These are phyloP conservation scores for Cymbopogon citratus DNA, from an alignment of 176 grass and related monocot species.

Conservation along the genomic window DNA sequence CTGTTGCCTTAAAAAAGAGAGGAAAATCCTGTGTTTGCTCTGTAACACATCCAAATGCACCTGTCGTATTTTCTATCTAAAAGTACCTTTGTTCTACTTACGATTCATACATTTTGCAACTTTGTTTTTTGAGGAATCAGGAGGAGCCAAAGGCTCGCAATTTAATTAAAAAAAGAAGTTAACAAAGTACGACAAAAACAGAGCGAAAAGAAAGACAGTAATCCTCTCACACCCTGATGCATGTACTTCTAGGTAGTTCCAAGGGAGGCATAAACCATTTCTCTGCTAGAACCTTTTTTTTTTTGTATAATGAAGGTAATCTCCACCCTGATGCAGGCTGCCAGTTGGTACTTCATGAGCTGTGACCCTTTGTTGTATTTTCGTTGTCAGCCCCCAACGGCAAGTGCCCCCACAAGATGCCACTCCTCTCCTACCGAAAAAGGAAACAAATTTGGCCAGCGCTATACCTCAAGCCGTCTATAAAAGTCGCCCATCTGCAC, in stretches of 20 bases:
- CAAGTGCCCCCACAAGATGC: slow-evolving; percentile 3
- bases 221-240: too few relatives aligned
- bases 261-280: neutral
- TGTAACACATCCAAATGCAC: neutral
- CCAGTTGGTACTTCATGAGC: neutral
- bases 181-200: too few relatives aligned
- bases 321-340: neutral
- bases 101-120: neutral
- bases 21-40: neutral
- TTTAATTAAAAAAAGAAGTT: too few relatives aligned
- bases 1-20: too few relatives aligned
- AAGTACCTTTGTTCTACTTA: neutral
- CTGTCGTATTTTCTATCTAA: neutral
- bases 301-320: neutral
- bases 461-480: slow-evolving; percentile 16
- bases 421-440: slow-evolving; percentile 21
- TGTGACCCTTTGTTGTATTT: neutral
- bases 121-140: too few relatives aligned
- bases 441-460: slow-evolving; percentile 38
- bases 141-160: too few relatives aligned
- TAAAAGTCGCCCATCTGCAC: slow-evolving; percentile 40
- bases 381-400: neutral
- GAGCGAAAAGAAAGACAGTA: too few relatives aligned
- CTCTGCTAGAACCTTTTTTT: neutral
- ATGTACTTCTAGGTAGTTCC: neutral